Conservation (phyloP, 306 rosid genomes). For the Sechiopsis laciniata region DNA sequence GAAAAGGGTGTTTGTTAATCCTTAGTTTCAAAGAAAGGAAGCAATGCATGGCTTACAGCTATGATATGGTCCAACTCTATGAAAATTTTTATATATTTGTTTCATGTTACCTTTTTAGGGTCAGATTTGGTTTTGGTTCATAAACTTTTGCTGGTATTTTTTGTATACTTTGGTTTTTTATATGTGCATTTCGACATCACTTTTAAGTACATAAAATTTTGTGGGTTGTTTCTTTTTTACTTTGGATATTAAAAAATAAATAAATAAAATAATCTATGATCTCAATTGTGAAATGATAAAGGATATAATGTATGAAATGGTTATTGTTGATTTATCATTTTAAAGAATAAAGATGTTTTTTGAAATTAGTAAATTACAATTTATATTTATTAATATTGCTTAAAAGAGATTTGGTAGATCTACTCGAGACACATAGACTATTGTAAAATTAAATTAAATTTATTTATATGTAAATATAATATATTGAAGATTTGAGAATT, state of each 20-base stretch:
- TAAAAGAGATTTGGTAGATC: too few relatives aligned
- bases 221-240: neutral
- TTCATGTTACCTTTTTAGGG: neutral
- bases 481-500: too few relatives aligned
- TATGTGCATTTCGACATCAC: neutral
- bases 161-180: neutral
- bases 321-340: too few relatives aligned
- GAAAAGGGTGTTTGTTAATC: neutral
- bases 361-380: too few relatives aligned
- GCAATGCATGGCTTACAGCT: conserved; percentile 19
- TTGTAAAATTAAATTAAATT: too few relatives aligned
- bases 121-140: neutral
- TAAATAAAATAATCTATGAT: too few relatives aligned
- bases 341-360: too few relatives aligned
- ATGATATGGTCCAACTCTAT: neutral
- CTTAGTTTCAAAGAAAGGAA: conserved; percentile 19
- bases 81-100: neutral
- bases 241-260: neutral
- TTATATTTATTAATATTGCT: too few relatives aligned
- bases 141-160: neutral
- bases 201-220: neutral
- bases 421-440: too few relatives aligned
- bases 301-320: too few relatives aligned
- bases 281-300: too few relatives aligned
- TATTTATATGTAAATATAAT: too few relatives aligned